Conservation (phyloP, 768 basidiomycete genomes). For the Mrakia blollopis region DNA sequence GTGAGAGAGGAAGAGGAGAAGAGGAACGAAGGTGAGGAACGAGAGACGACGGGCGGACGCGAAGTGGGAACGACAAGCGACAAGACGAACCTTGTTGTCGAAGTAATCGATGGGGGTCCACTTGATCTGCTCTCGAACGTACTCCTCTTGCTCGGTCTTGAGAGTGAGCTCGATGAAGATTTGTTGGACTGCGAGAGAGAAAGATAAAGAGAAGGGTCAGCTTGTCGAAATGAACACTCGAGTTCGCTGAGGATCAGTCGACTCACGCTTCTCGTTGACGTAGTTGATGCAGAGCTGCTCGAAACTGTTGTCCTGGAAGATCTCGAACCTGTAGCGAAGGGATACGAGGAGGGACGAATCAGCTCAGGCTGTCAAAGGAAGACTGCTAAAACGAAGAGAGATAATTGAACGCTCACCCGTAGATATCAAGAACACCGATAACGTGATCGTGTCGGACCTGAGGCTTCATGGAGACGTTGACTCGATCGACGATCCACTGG, state of each 20-base stretch:
- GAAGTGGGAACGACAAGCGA: neutral
- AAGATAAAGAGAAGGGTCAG: neutral
- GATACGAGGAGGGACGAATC: neutral
- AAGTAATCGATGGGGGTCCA: slow-evolving; percentile 99
- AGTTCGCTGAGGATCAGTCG: neutral
- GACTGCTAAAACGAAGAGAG: neutral
- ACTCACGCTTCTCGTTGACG: slow-evolving; percentile 83
- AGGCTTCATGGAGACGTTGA: slow-evolving; percentile 95
- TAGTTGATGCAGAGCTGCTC: slow-evolving; percentile 99
- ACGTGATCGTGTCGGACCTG: slow-evolving; percentile 66
- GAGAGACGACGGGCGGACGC: neutral
- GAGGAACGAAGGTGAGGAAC: neutral
- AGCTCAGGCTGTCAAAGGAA: neutral
- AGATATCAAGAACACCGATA: slow-evolving; percentile 96
- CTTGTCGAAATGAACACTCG: neutral
- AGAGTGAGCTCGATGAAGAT: slow-evolving; percentile 98
- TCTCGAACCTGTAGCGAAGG: slow-evolving; percentile 69
- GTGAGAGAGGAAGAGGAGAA: neutral
- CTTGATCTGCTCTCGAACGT: slow-evolving; percentile 95
- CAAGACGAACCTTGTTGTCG: slow-evolving; percentile 65
- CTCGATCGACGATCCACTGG: slow-evolving; percentile 95
- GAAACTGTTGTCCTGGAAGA: slow-evolving; percentile 93
- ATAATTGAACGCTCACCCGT: slow-evolving; percentile 47
- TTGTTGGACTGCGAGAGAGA: slow-evolving; percentile 25
- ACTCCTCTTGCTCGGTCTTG: slow-evolving; percentile 99